Conservation (phyloP, 2,329 filamentous ascomycete species). For the Cladorrhinum sp. region DNA sequence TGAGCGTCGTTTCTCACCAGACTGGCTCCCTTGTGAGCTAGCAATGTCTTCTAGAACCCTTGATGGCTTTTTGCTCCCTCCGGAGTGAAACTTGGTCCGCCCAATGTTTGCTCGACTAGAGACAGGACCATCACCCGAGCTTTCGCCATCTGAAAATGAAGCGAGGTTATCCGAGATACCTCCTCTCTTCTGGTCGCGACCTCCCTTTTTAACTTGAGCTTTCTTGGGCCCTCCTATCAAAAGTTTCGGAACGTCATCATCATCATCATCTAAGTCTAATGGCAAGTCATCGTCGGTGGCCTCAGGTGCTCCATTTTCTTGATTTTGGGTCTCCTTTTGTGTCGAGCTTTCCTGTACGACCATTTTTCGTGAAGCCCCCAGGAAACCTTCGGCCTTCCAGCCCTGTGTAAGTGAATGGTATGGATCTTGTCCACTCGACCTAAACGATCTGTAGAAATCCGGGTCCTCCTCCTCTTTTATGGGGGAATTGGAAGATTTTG, state of each 20-base stretch:
- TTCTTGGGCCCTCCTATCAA: too few relatives aligned
- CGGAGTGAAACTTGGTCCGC: neutral
- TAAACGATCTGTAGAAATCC: neutral
- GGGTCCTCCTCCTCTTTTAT: neutral
- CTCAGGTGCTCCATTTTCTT: neutral
- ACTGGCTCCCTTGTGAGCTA: neutral
- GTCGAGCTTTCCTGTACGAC: neutral
- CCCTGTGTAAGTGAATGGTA: neutral
- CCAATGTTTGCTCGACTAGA: neutral
- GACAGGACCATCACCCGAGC: neutral
- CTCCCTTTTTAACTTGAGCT: neutral
- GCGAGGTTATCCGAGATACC: neutral
- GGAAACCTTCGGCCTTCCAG: neutral
- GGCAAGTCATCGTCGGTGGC: neutral
- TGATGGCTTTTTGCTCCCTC: neutral
- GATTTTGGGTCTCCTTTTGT: neutral
- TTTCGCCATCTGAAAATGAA: neutral
- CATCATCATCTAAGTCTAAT: too few relatives aligned
- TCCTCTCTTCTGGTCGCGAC: neutral
- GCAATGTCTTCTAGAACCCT: neutral
- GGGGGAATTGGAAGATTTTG: neutral
- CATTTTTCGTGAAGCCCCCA: too few relatives aligned
- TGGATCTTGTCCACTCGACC: neutral
- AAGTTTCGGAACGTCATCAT: too few relatives aligned
- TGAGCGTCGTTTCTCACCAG: neutral